Percentiles rank a stretch among this genome's conserved stretches.
Evolutionary conservation across 2,329 filamentous ascomycete species (phyloP).

Genomic region (Diaporthe batatas): DNA sequence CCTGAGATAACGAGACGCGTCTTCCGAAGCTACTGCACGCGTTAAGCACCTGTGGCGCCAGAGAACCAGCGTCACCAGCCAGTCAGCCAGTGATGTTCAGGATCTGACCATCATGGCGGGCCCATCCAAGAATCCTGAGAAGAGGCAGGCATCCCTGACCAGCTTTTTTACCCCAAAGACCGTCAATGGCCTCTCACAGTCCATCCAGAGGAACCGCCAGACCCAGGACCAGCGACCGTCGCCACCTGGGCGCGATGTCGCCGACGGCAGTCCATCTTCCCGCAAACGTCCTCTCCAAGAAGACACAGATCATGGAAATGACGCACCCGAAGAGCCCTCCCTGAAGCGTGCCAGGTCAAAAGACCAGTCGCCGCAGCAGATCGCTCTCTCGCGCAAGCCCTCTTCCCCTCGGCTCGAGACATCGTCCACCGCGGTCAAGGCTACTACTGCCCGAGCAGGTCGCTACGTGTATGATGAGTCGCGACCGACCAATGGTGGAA

Average conservation of each 20-base stretch:
- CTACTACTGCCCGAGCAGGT: slow-evolving; percentile 55
- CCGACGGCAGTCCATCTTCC: slow-evolving; percentile 46
- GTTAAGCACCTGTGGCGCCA: slow-evolving; percentile 20
- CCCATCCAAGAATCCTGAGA: slow-evolving; percentile 59
- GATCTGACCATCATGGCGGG: slow-evolving; percentile 51
- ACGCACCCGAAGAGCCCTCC: slow-evolving; percentile 51
- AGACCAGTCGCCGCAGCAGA: slow-evolving; percentile 55
- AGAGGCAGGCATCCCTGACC: slow-evolving; percentile 86
- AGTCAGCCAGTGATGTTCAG: slow-evolving; percentile 1
- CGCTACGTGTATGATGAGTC: slow-evolving; percentile 65
- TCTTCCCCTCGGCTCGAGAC: slow-evolving; percentile 47
- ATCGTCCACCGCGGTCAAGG: neutral
- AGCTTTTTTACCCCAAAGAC: slow-evolving; percentile 83
- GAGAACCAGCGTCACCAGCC: neutral
- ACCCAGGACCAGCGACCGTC: slow-evolving; percentile 25
- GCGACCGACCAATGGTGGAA: slow-evolving; percentile 56
- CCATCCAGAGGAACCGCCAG: slow-evolving; percentile 38
- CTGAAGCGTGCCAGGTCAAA: slow-evolving; percentile 61
- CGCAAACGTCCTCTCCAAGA: slow-evolving; percentile 67
- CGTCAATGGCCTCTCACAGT: slow-evolving; percentile 57
- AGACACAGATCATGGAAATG: slow-evolving; percentile 60
- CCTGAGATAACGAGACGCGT: slow-evolving; percentile 23
- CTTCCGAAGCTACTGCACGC: slow-evolving; percentile 30
- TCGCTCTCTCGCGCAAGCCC: slow-evolving; percentile 57
- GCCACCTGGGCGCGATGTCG: neutral